Base-by-base conservation (phyloP, 768 basidiomycete genomes). In the Termitomyces sp. region DNA sequence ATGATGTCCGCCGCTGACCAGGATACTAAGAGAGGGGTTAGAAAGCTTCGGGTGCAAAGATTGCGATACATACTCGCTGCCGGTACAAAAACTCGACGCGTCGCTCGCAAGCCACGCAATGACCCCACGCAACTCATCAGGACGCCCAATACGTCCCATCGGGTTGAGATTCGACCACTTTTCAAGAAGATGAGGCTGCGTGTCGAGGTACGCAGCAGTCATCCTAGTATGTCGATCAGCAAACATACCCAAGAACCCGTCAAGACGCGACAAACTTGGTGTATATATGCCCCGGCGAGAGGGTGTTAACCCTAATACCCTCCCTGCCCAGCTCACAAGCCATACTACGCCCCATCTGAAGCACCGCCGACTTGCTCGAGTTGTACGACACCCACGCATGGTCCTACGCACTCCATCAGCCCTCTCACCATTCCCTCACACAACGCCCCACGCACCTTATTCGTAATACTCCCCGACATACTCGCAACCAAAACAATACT, bases 281-380 rank as follows among this genome's bases (percentile, higher is more conserved):
- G 66, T 88, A 87, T 27, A 91, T 88, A 65, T 89, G 81, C 3
- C 90, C 89, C 0, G 89, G 89, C 10, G 89, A 91, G 51, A 92
- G 76, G 13, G 85, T 76, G 69, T 92, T 92, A 58, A 91, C 88
- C 3, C 90, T 79, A 50, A 92, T 90, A 2, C 76, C 72, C 68
- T 84, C 74, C 36, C 67, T 72, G 1, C 87, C 90, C 2, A 92
- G 78, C 67, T 92, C 89, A 66, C 88, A 90, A 4, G 89, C 89
- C 88, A 92, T 87, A 68, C 86, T 89, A 43, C 90, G 82, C 5
- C 78, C 84, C 88, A 90, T 90, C 71, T 92, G 89, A 42, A 91
- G 71, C 18, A 92, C 88, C 5, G 85, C 89, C 1, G 86, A 82
- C 71, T 92, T 92, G 73, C 86, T 88, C 48, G 82, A 78, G 71